Base-by-base conservation (phyloP, 805 yeast species). In the Zygosaccharomyces bisporus region DNA sequence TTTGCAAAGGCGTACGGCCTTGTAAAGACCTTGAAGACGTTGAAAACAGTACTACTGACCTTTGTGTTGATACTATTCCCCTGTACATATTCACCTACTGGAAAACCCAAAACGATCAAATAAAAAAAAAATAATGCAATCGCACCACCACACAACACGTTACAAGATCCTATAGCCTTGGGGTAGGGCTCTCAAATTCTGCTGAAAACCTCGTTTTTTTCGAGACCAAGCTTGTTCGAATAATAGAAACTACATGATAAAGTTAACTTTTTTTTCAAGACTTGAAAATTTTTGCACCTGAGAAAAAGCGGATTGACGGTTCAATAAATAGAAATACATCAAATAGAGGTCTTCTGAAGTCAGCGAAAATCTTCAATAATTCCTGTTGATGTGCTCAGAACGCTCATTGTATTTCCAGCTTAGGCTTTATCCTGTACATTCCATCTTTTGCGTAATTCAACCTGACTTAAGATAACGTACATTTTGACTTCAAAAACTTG, bases 1-100 rank as follows among this genome's bases (percentile, higher is more conserved):
- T 96, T 64, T 88, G 89, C 62, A 89, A 69, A 13, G 99, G 98
- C 12, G 95, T 80, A 38, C 56, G 48, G 32, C 55, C 55, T 21
- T 55, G 54, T 13, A 41, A 29, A 12, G 36, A 34, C n/a, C 39
- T 36, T 13, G 38, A 18, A 19, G 52, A 44, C 14, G 53, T 53
- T 14, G 56, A 49, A 24, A 56, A 49, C 34, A 46, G 25, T 24
- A 23, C 40, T 6, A 30, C 35, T 16, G 37, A 31, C 18, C 24
- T 25, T 14, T 37, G 40, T 8, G 32, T 25, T 10, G 16, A 27
- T 27, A 37, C 24, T 24, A 37, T 37, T 25, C 40, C 40, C 40
- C 14, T 37, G 40, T 37, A 25, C 40, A 37, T 37, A n/a, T 37
- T 37, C 13, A 17, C 13, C 30, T 12, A 14, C 30, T n/a, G 9